Conservation (phyloP, 2,329 filamentous ascomycete genomes). For the Hypoxylon sp. region DNA sequence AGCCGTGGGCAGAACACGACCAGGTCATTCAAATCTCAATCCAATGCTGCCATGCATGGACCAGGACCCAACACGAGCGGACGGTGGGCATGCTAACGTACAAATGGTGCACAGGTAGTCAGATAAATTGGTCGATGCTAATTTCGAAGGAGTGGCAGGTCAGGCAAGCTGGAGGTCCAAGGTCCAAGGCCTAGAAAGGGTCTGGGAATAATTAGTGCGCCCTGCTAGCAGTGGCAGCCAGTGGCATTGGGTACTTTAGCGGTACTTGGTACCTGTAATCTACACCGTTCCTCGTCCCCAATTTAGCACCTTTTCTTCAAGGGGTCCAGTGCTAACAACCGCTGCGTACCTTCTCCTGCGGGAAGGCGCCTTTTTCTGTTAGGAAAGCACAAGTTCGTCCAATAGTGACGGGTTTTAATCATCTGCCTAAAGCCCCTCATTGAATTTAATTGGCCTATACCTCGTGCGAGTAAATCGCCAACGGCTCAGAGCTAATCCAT, state of each 20-base stretch:
- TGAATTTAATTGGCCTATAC: neutral
- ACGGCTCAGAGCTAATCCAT: too few relatives aligned
- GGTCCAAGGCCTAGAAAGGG: conserved; percentile 18
- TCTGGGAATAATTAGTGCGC: conserved; percentile 12
- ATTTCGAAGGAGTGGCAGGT: conserved; percentile 42
- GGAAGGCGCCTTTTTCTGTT: conserved; percentile 2
- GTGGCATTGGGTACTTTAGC: neutral
- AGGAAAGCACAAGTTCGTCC: neutral
- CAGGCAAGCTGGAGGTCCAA: conserved; percentile 24
- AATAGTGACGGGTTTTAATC: neutral
- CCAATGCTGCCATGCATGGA: conserved; percentile 42
- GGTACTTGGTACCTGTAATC: conserved; percentile 32
- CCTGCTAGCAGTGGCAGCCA: neutral
- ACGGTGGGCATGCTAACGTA: conserved; percentile 39
- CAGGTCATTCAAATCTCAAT: conserved; percentile 39
- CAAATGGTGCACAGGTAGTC: conserved; percentile 26
- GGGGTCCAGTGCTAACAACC: conserved; percentile 2
- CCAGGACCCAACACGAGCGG: conserved; percentile 37
- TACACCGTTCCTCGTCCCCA: conserved; percentile 15
- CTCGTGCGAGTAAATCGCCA: neutral
- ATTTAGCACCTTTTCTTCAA: conserved; percentile 18
- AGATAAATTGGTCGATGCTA: conserved; percentile 43
- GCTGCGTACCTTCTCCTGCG: neutral
- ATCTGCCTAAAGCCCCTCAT: neutral
- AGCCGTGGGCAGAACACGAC: conserved; percentile 35